Evolutionary conservation across 1,139 yeast genomes (phyloP).

Genomic region (Suhomyces bokatorum): DNA sequence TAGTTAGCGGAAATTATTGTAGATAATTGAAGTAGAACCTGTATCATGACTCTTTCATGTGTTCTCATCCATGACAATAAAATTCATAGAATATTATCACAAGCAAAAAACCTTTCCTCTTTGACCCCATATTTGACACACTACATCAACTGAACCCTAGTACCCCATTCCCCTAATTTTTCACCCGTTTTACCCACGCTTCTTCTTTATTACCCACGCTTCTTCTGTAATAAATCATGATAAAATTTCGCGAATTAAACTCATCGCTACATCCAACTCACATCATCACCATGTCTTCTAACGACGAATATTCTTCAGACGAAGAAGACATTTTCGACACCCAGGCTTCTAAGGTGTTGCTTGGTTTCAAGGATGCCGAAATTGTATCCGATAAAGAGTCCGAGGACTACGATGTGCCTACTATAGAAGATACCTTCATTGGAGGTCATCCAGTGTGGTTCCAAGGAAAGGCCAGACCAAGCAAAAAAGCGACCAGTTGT

Average conservation of each 20-base stretch:
- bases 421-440: slow-evolving; percentile 71
- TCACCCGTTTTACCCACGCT: not conserved
- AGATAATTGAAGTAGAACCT: too few relatives aligned
- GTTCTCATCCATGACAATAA: too few relatives aligned
- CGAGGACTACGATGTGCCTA: slow-evolving; percentile 34
- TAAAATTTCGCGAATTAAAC: not conserved
- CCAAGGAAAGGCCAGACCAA: slow-evolving; percentile 56
- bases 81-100: too few relatives aligned
- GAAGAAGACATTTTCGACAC: slow-evolving; percentile 35
- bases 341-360: slow-evolving; percentile 35
- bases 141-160: not conserved
- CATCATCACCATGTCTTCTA: slow-evolving; percentile 26
- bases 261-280: not conserved
- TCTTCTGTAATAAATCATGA: too few relatives aligned
- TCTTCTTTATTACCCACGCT: too few relatives aligned
- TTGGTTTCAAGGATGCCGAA: slow-evolving; percentile 67
- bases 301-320: slow-evolving; percentile 46
- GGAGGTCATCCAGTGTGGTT: slow-evolving; percentile 75
- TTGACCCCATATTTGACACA: not conserved
- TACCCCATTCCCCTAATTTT: not conserved
- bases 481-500: slow-evolving; percentile 55
- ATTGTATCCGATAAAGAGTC: slow-evolving; percentile 21
- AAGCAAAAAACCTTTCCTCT: too few relatives aligned
- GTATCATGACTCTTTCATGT: too few relatives aligned
- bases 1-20: too few relatives aligned